These are phyloP conservation scores for Chlamydomonas asymmetrica DNA, from an alignment of 139 green algal species.

Conservation along the genomic window DNA sequence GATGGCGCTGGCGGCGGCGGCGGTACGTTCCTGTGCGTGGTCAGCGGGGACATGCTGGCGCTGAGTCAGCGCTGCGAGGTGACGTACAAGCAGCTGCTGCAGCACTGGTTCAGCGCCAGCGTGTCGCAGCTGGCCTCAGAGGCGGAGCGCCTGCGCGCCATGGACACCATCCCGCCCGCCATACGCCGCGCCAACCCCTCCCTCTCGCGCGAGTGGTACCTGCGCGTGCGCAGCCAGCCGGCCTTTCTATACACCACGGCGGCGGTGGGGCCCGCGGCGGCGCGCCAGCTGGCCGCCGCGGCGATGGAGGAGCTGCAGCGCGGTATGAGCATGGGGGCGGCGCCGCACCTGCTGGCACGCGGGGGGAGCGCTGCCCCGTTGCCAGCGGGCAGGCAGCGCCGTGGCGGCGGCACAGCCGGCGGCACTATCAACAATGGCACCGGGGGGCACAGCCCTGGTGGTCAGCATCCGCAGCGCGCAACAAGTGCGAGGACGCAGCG, in stretches of 20 bases:
- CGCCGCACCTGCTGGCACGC: not conserved
- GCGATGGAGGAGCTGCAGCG: conserved; percentile 19
- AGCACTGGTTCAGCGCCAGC: conserved; percentile 34
- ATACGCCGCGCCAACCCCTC: conserved; percentile 48
- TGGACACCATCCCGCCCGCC: conserved; percentile 42
- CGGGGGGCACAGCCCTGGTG: too few species aligned
- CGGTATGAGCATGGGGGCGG: not conserved
- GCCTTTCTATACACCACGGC: conserved; percentile 39
- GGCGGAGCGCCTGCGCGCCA: conserved; percentile 32
- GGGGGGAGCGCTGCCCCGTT: not conserved
- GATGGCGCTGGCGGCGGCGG: not conserved
- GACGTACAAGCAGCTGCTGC: conserved; percentile 47
- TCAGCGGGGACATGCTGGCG: conserved; percentile 22
- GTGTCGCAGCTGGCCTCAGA: conserved; percentile 27
- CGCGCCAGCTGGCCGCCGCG: not conserved
- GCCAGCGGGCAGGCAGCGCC: not conserved
- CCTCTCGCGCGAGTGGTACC: conserved; percentile 47
- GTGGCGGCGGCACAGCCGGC: not conserved
- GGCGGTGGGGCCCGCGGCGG: conserved; percentile 15
- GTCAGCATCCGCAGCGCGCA: too few species aligned
- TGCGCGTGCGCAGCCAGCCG: conserved; percentile 39
- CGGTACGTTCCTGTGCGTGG: conserved; percentile 24
- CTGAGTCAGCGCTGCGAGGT: conserved; percentile 22
- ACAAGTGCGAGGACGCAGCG: too few species aligned
- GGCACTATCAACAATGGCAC: too few species aligned